phyloP scores from a whole-genome alignment of 441 rosid genomes.

The Pelargonium australe region DNA sequence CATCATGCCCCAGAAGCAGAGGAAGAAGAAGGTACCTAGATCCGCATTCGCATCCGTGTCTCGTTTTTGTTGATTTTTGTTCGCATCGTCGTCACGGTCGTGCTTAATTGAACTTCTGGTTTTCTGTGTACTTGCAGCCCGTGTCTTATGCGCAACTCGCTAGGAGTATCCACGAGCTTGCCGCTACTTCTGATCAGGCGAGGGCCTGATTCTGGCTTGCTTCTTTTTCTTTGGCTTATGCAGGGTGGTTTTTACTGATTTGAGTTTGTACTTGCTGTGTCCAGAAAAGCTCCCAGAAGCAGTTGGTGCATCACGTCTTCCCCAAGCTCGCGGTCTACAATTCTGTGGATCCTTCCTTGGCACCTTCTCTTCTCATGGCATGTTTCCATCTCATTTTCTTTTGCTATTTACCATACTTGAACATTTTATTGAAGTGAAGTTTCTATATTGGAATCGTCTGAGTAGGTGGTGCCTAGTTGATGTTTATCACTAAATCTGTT shows the following conservation, averaged over 20 bases:
- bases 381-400: constrained; percentile 18
- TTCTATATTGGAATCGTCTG: neutral
- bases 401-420: neutral
- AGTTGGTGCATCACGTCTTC: constrained; percentile 82
- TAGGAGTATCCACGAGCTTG: constrained; percentile 95
- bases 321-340: constrained; percentile 98
- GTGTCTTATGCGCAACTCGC: constrained; percentile 97
- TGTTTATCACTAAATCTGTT: neutral
- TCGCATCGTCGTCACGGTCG: too few species aligned
- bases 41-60: neutral
- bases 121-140: constrained; percentile 45
- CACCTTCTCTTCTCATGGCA: constrained; percentile 99
- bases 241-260: too few species aligned
- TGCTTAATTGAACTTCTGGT: neutral
- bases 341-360: constrained; percentile 97
- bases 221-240: neutral
- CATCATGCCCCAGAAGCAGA: constrained; percentile 74
- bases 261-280: constrained; percentile 11
- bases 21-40: constrained; percentile 28
- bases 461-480: neutral
- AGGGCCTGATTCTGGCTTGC: constrained; percentile 9
- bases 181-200: constrained; percentile 96
- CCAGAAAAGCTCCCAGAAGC: constrained; percentile 93
- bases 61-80: neutral
- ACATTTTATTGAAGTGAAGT: neutral